These are phyloP conservation scores for Elongisporangium prolatum DNA, from an alignment of 352 stramenopile species.

Conservation along the genomic window DNA sequence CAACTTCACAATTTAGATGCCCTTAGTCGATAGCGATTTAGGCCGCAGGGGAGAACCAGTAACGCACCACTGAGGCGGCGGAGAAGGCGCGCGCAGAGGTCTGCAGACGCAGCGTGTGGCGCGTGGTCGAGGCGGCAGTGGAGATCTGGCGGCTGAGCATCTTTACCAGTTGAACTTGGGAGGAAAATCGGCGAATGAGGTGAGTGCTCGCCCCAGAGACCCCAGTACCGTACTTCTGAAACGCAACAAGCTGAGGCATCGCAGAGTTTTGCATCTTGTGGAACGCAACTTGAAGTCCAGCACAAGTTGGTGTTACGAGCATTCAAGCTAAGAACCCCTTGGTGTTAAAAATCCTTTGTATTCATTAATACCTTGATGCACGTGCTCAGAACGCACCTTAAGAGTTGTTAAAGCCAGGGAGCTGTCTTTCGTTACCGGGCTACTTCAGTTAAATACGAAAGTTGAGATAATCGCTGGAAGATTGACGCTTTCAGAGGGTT, in stretches of 20 bases:
- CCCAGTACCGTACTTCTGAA: neutral
- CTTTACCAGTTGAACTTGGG: neutral
- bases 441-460: neutral
- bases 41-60: neutral
- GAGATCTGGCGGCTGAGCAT: slow-evolving; percentile 24
- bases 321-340: neutral
- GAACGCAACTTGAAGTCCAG: neutral
- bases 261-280: too few relatives aligned
- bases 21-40: neutral
- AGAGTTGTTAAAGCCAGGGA: neutral
- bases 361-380: neutral
- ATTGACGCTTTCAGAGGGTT: neutral
- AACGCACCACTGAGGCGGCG: slow-evolving; percentile 24
- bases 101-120: slow-evolving; percentile 11
- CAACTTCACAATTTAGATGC: neutral
- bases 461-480: neutral
- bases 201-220: neutral
- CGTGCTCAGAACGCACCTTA: neutral
- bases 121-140: slow-evolving; percentile 12
- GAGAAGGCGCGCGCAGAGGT: slow-evolving; percentile 33
- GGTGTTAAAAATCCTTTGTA: neutral
- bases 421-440: neutral
- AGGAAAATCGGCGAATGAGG: neutral
- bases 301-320: neutral
- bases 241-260: too few relatives aligned